Evolutionary conservation across 768 basidiomycete species (phyloP), one percentile per base, ranked within the genome.

Genomic region (Boletus pseudopeckii): DNA sequence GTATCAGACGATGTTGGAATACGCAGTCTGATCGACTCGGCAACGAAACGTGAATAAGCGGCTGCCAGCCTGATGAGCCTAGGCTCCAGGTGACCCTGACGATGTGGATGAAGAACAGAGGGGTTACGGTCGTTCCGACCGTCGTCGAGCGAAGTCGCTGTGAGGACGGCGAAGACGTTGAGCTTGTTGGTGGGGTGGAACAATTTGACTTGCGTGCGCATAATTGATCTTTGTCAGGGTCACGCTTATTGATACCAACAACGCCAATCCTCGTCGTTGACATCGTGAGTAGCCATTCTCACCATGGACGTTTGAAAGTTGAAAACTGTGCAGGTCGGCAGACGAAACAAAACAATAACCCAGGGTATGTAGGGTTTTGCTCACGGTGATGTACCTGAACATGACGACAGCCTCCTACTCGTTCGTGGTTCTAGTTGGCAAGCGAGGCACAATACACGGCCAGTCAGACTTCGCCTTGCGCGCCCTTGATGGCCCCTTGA

Each of bases 1-100:
- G 49, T 58, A 57, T 61, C 56, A 34, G 43, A 62, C 54, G 60
- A 62, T 60, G 50, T 46, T 39, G 45, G 37, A 53, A 51, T 30
- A 2, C 10, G 37, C 48, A 48, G 63, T 24, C 52, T 43, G 50
- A 56, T 53, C 32, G 38, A 34, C 48, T 49, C 43, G 56, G 50
- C 10, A 52, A 24, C 20, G 45, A 55, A 20, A 52, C 26, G 28
- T 20, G 24, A 8, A 20, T 28, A 46, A 57, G 57, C 45, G 50
- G 17, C 24, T 44, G 28, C 44, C 48, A 26, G 33, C 8, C 15
- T 18, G 39, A 18, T 11, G 33, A 13, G 28, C 24, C 24, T 24
- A 41, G 32, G 48, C 32, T 52, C 44, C 40, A 26, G 33, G 13
- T 3, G 34, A 40, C 55, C 55, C 55, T 50, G 46, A 34, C 48